Conservation (phyloP, 169 alveolate genomes). For the Plasmodium ovale region DNA sequence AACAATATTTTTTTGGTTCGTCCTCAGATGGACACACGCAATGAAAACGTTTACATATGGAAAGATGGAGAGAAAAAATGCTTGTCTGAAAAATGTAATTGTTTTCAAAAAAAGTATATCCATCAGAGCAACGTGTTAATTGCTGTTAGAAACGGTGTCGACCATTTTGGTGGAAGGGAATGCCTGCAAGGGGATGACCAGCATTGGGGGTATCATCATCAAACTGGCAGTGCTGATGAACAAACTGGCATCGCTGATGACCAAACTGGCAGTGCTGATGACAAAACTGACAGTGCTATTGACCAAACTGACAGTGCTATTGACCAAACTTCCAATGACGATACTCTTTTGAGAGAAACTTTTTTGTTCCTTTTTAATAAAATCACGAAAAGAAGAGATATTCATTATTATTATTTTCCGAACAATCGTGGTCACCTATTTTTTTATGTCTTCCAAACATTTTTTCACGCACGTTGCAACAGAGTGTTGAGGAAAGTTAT, state of each 20-base stretch:
- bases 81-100: no score
- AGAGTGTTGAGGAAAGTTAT: neutral
- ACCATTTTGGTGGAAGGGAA: neutral
- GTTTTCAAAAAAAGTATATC: neutral
- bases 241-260: no score
- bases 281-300: no score
- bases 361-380: neutral
- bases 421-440: constrained; percentile 17
- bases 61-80: neutral
- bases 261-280: no score
- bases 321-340: neutral
- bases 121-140: neutral
- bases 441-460: neutral
- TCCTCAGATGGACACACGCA: no score
- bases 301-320: no score
- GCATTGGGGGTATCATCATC: no score
- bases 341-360: neutral
- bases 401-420: neutral
- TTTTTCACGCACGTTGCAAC: constrained; percentile 1
- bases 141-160: neutral
- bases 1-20: no score
- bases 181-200: neutral
- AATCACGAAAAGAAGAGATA: neutral
- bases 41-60: neutral
- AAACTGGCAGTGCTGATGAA: no score